Conservation (phyloP, 2,329 filamentous ascomycete genomes). For the Diaporthe australafricana region DNA sequence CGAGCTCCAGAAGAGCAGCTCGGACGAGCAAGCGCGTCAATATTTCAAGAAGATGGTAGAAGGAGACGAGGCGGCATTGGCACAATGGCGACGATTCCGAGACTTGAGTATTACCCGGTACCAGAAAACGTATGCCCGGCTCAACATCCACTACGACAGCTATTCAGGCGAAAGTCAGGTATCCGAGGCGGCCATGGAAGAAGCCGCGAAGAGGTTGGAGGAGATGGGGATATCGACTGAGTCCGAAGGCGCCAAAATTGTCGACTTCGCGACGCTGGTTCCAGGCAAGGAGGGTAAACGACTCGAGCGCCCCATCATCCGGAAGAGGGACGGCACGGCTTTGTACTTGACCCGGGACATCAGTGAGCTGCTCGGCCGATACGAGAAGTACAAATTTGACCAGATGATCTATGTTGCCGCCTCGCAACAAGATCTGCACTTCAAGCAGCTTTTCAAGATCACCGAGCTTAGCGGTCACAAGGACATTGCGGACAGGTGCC, state of each 20-base stretch:
- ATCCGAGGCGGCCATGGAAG: slow-evolving; percentile 73
- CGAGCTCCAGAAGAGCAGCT: slow-evolving; percentile 59
- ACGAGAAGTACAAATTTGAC: slow-evolving; percentile 75
- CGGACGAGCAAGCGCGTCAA: slow-evolving; percentile 80
- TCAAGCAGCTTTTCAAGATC: slow-evolving; percentile 82
- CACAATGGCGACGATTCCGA: slow-evolving; percentile 74
- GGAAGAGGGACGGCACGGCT: slow-evolving; percentile 80
- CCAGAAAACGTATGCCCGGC: slow-evolving; percentile 74
- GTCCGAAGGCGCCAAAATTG: slow-evolving; percentile 77
- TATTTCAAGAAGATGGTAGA: slow-evolving; percentile 81
- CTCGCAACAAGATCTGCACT: slow-evolving; percentile 77
- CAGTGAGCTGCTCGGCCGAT: slow-evolving; percentile 75
- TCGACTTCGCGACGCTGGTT: slow-evolving; percentile 78
- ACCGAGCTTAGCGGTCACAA: slow-evolving; percentile 77
- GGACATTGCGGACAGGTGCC: slow-evolving; percentile 75
- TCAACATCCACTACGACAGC: slow-evolving; percentile 79
- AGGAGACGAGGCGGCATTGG: slow-evolving; percentile 69
- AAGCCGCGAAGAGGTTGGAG: slow-evolving; percentile 70
- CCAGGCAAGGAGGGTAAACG: slow-evolving; percentile 75
- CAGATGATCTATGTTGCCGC: slow-evolving; percentile 86
- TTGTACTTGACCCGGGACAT: slow-evolving; percentile 85
- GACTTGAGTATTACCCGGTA: slow-evolving; percentile 76
- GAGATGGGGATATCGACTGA: slow-evolving; percentile 75
- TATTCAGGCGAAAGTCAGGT: slow-evolving; percentile 84
- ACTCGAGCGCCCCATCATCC: slow-evolving; percentile 77